phyloP scores from a whole-genome alignment of 1,284 basidiomycete species.

The Anthracocystis setariae region DNA sequence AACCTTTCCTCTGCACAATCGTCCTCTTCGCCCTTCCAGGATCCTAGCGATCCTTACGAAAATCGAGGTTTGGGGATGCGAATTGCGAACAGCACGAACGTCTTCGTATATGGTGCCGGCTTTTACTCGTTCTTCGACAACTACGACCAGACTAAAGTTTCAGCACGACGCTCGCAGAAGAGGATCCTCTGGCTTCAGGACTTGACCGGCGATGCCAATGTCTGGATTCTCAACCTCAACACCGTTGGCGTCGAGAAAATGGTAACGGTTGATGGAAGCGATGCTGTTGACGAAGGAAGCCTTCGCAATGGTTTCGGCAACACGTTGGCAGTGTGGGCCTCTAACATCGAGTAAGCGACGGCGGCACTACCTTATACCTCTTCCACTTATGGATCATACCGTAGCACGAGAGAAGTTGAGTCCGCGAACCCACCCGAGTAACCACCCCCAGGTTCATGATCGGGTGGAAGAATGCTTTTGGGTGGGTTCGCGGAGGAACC shows the following conservation, averaged over 20 bases:
- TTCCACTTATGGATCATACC: too few relatives aligned
- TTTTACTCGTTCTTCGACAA: slow-evolving; percentile 61
- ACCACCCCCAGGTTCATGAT: too few relatives aligned
- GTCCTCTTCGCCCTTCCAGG: slow-evolving; percentile 11
- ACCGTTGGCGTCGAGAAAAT: slow-evolving; percentile 53
- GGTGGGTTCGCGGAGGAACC: too few relatives aligned
- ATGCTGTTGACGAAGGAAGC: slow-evolving; percentile 31
- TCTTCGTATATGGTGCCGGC: slow-evolving; percentile 52
- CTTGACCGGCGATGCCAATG: slow-evolving; percentile 13
- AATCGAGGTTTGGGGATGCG: slow-evolving; percentile 56
- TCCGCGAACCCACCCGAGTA: too few relatives aligned
- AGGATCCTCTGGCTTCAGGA: slow-evolving; percentile 48
- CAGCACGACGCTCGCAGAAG: slow-evolving; percentile 48
- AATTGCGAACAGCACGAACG: slow-evolving; percentile 34
- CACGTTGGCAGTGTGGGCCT: slow-evolving; percentile 41
- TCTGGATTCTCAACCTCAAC: slow-evolving; percentile 52
- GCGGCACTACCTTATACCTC: too few relatives aligned
- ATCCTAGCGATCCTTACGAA: slow-evolving; percentile 30
- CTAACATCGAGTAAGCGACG: background rate
- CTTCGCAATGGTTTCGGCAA: slow-evolving; percentile 56
- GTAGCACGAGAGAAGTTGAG: too few relatives aligned
- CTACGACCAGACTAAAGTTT: slow-evolving; percentile 46
- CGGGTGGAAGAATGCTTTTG: too few relatives aligned
- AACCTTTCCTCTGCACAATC: slow-evolving; percentile 19
- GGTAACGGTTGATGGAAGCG: slow-evolving; percentile 41